These are phyloP conservation scores for Xylariaceae sp. DNA, from an alignment of 2,329 filamentous ascomycete genomes.

Conservation along the genomic window DNA sequence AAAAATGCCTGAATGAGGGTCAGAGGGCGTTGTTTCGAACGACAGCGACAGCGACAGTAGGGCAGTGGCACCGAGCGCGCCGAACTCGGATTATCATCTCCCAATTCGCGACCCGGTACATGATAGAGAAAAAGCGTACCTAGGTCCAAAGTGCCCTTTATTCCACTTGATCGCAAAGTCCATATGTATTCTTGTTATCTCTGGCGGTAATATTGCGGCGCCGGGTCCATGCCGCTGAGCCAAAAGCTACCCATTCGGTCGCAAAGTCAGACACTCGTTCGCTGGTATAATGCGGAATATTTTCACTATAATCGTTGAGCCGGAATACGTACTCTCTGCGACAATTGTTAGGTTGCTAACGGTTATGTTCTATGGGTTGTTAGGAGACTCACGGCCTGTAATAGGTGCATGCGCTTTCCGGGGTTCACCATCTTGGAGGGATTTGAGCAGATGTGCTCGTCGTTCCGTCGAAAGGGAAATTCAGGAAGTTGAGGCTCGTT, in stretches of 20 bases:
- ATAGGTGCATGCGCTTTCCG: constrained; percentile 33
- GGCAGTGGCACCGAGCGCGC: constrained; percentile 3
- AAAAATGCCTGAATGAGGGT: constrained; percentile 67
- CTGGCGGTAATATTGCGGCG: constrained; percentile 70
- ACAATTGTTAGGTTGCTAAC: constrained; percentile 24
- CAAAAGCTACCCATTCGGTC: constrained; percentile 23
- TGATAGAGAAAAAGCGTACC: constrained; percentile 42
- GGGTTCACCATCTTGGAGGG: constrained; percentile 33
- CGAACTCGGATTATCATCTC: not conserved
- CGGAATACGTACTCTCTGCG: constrained; percentile 29
- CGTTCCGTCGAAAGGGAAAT: constrained; percentile 6
- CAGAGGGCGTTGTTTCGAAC: not conserved
- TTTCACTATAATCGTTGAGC: not conserved
- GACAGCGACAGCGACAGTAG: not conserved
- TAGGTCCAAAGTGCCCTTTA: constrained; percentile 66
- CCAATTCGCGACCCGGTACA: not conserved
- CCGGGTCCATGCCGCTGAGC: constrained; percentile 70
- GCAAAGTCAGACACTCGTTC: constrained; percentile 2
- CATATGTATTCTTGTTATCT: constrained; percentile 69
- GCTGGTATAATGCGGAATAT: not conserved
- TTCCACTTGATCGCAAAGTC: constrained; percentile 59
- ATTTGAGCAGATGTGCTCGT: constrained; percentile 26
- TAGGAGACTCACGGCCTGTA: constrained; percentile 28
- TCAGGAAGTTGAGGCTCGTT: constrained; percentile 3
- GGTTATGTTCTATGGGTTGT: not conserved